phyloP scores from a whole-genome alignment of 2,329 filamentous ascomycete genomes.

The Mariannaea sp. region DNA sequence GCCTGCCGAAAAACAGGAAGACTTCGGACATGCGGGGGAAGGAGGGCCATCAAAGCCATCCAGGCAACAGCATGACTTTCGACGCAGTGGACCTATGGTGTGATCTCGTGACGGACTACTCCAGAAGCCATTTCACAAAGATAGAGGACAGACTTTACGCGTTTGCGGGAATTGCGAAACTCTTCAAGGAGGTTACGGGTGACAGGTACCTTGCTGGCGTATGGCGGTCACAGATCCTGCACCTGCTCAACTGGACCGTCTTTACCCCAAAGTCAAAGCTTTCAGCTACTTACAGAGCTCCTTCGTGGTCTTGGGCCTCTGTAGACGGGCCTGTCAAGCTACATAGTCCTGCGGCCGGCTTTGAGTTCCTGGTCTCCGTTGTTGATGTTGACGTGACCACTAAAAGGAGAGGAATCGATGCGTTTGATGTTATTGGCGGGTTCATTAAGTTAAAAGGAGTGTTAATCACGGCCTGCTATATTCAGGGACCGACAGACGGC shows the following conservation, averaged over 20 bases:
- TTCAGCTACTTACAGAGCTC: background rate
- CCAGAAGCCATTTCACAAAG: background rate
- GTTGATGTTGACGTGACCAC: too few species aligned
- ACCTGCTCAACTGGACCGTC: background rate
- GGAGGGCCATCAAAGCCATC: too few species aligned
- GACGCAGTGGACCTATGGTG: background rate
- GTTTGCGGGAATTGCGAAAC: background rate
- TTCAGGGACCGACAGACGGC: too few species aligned
- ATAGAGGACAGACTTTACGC: background rate
- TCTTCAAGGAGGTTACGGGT: conserved; percentile 7
- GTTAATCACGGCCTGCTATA: too few species aligned
- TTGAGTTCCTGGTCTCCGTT: too few species aligned
- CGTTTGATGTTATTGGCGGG: too few species aligned
- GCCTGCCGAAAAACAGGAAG: too few species aligned
- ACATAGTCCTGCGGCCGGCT: too few species aligned
- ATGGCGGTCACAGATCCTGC: background rate
- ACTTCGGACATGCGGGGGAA: too few species aligned
- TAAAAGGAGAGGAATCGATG: too few species aligned
- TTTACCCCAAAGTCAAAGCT: background rate
- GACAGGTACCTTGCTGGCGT: background rate
- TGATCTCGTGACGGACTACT: background rate
- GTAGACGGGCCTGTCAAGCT: background rate
- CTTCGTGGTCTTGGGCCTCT: background rate
- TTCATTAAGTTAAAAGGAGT: too few species aligned
- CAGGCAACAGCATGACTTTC: background rate